Conservation (phyloP, 2,329 filamentous ascomycete genomes). For the Cucurbitaria berberidis region DNA sequence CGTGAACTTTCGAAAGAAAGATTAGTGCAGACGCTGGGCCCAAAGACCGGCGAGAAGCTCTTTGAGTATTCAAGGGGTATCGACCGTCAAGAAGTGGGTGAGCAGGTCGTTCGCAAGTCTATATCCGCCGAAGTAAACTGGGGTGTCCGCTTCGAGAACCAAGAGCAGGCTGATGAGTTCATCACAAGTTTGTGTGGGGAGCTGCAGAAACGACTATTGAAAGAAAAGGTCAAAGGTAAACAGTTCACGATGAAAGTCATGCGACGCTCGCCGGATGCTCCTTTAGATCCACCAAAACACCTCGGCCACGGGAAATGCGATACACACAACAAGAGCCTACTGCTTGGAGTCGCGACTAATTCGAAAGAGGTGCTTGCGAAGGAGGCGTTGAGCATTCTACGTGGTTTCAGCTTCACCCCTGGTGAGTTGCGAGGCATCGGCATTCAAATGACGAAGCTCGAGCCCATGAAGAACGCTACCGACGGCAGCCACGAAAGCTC, state of each 20-base stretch:
- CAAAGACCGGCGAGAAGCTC: slow-evolving; percentile 89
- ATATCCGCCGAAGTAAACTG: slow-evolving; percentile 98
- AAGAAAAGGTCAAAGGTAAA: slow-evolving; percentile 84
- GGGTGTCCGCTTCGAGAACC: slow-evolving; percentile 93
- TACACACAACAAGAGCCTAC: slow-evolving; percentile 84
- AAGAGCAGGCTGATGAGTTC: slow-evolving; percentile 93
- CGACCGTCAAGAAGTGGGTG: slow-evolving; percentile 83
- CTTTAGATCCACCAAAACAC: slow-evolving; percentile 89
- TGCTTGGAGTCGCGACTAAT: slow-evolving; percentile 85
- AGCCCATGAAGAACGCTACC: slow-evolving; percentile 69
- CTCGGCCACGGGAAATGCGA: slow-evolving; percentile 96
- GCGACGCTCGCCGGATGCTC: slow-evolving; percentile 83
- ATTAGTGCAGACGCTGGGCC: slow-evolving; percentile 75
- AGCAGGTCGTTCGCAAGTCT: slow-evolving; percentile 85
- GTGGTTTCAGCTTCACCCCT: slow-evolving; percentile 81
- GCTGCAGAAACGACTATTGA: slow-evolving; percentile 77
- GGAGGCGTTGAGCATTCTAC: slow-evolving; percentile 84
- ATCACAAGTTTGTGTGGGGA: slow-evolving; percentile 84
- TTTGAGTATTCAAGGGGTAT: slow-evolving; percentile 91
- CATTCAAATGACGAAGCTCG: slow-evolving; percentile 90
- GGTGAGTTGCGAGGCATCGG: slow-evolving; percentile 93
- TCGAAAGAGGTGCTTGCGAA: slow-evolving; percentile 72
- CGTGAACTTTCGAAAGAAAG: slow-evolving; percentile 77
- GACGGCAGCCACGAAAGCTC: slow-evolving; percentile 69
- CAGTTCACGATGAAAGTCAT: slow-evolving; percentile 96